Percentiles rank a stretch among this genome's conserved stretches.
Evolutionary conservation across 345 rosid species (phyloP).

Genomic region (Raphanus raphanistrum): DNA sequence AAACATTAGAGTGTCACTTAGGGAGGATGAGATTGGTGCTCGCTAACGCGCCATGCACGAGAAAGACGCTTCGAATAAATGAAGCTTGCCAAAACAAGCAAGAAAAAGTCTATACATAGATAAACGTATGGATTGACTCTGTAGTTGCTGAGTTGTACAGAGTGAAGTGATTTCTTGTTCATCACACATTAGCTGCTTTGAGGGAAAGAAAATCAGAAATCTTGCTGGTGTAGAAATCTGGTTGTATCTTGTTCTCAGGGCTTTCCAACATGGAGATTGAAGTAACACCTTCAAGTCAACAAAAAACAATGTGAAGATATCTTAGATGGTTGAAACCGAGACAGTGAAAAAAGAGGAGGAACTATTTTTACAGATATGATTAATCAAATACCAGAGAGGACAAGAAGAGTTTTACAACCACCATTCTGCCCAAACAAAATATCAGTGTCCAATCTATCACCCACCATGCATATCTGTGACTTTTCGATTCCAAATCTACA

Average conservation of each 20-base stretch:
- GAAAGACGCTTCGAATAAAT: not conserved
- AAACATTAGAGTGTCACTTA: not conserved
- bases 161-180: conserved; percentile 33
- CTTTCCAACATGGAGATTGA: conserved; percentile 67
- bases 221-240: conserved; percentile 83
- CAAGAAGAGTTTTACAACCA: conserved; percentile 94
- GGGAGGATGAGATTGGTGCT: not conserved
- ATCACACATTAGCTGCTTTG: conserved; percentile 75
- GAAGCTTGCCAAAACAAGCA: conserved; percentile 16
- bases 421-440: conserved; percentile 88
- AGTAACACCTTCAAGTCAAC: conserved; percentile 64
- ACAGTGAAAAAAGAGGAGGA: not conserved
- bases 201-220: conserved; percentile 78
- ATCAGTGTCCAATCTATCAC: conserved; percentile 93
- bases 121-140: not conserved
- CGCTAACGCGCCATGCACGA: conserved; percentile 9
- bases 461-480: conserved; percentile 98
- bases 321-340: conserved; percentile 6
- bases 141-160: not conserved
- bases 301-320: not conserved
- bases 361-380: not conserved
- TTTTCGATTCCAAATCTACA: conserved; percentile 78
- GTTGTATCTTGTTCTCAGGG: conserved; percentile 71
- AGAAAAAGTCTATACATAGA: not conserved
- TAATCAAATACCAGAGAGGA: conserved; percentile 75